Conservation (phyloP, 75 land plant species). For the Sequoiadendron giganteum region DNA sequence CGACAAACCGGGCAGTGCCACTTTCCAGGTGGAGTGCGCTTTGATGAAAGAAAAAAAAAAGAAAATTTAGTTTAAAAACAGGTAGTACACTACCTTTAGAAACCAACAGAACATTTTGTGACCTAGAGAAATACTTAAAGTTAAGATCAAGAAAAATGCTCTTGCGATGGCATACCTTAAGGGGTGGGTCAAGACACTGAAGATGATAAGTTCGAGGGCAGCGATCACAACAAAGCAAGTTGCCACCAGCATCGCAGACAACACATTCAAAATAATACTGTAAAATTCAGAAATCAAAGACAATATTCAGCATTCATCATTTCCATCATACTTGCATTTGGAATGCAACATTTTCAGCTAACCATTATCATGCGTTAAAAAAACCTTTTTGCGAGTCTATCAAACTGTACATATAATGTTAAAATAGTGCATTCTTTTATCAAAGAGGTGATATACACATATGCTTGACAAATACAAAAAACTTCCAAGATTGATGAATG, state of each 20-base stretch:
- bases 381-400: not conserved
- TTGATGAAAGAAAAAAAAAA: conserved; percentile 9
- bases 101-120: not conserved
- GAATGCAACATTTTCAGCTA: not conserved
- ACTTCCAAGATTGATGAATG: not conserved
- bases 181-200: conserved; percentile 86
- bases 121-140: not conserved
- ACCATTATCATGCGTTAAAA: not conserved
- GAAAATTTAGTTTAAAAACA: not conserved
- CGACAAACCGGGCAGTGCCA: conserved; percentile 91
- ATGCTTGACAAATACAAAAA: not conserved
- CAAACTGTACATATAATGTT: not conserved
- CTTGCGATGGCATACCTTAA: conserved; percentile 60
- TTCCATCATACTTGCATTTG: not conserved
- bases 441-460: not conserved
- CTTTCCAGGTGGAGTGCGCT: conserved; percentile 90
- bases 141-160: not conserved
- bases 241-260: conserved; percentile 92
- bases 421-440: conserved; percentile 4
- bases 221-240: conserved; percentile 89
- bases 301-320: not conserved
- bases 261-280: conserved; percentile 96
- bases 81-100: not conserved
- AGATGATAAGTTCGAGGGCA: conserved; percentile 98
- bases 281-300: conserved; percentile 8